Conservation (phyloP, 495 filamentous ascomycete species). For the Saxophila tyrrhenica region DNA sequence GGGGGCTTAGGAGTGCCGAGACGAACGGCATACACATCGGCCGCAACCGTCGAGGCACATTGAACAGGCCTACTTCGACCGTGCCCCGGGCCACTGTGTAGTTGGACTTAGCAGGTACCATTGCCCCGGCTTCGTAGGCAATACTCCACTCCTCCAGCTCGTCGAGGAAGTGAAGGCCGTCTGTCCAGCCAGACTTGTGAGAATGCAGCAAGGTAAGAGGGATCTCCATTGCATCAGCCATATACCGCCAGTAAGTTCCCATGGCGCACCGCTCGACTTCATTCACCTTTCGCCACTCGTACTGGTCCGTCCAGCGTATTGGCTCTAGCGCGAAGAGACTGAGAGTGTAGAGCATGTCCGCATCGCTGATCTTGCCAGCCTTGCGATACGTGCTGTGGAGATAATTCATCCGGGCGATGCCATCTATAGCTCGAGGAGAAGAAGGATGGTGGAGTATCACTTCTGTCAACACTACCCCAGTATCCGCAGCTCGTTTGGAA, state of each 20-base stretch:
- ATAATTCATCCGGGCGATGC: constrained; percentile 10
- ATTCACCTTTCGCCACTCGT: constrained; percentile 34
- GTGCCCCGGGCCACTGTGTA: background rate
- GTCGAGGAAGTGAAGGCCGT: background rate
- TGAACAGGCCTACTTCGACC: background rate
- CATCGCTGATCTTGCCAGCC: constrained; percentile 24
- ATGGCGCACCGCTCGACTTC: constrained; percentile 31
- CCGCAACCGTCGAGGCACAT: background rate
- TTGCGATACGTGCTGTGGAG: constrained; percentile 4
- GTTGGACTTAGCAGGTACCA: background rate
- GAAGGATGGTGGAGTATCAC: background rate
- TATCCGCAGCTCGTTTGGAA: constrained; percentile 12
- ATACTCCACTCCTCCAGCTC: background rate
- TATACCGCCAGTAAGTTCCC: constrained; percentile 34
- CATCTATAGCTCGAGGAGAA: constrained; percentile 2
- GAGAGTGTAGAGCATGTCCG: constrained; percentile 36
- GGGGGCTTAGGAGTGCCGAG: too few species aligned
- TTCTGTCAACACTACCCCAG: constrained; percentile 7
- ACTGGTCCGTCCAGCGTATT: constrained; percentile 27
- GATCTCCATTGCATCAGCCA: constrained; percentile 32
- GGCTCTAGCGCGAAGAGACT: constrained; percentile 34
- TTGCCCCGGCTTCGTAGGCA: background rate
- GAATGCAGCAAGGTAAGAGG: background rate
- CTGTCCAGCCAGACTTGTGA: background rate
- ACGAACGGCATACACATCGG: too few species aligned